Conservation (phyloP, 2,329 filamentous ascomycete species). For the Phialophora verrucosa region DNA sequence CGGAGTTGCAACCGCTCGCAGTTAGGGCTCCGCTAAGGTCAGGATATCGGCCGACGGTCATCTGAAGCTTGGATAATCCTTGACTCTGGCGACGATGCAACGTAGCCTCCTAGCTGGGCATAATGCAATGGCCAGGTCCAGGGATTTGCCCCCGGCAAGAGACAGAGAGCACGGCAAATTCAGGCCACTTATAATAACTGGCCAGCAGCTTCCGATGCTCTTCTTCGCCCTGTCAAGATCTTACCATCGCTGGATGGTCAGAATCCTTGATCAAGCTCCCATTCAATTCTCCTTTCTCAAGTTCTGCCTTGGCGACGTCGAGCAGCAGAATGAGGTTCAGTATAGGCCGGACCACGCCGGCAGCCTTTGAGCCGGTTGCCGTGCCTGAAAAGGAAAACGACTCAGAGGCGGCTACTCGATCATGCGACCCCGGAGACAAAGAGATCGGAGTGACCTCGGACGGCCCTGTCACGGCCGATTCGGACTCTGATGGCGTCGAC, state of each 20-base stretch:
- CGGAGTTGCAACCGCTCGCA: background rate
- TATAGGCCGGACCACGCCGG: slow-evolving; percentile 8
- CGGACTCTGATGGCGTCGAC: slow-evolving; percentile 37
- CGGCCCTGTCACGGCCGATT: background rate
- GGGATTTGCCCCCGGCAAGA: background rate
- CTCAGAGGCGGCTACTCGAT: slow-evolving; percentile 5
- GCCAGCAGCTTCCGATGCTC: background rate
- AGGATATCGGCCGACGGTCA: background rate
- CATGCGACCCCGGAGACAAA: slow-evolving; percentile 4
- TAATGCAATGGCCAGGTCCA: background rate
- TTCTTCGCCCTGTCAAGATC: background rate
- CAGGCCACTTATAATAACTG: background rate
- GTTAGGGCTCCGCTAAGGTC: background rate
- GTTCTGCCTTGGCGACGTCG: background rate
- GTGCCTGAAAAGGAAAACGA: slow-evolving; percentile 1
- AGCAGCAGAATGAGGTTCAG: slow-evolving; percentile 16
- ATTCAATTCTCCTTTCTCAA: background rate
- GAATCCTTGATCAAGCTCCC: background rate
- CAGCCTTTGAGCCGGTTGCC: slow-evolving; percentile 12
- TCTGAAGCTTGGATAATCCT: background rate
- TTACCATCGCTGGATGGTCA: background rate
- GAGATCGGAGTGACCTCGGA: background rate
- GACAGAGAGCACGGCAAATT: background rate
- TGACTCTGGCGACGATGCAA: background rate
- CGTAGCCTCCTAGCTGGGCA: background rate